phyloP scores from a whole-genome alignment of 2,329 filamentous ascomycete genomes.

The Nemania serpens region DNA sequence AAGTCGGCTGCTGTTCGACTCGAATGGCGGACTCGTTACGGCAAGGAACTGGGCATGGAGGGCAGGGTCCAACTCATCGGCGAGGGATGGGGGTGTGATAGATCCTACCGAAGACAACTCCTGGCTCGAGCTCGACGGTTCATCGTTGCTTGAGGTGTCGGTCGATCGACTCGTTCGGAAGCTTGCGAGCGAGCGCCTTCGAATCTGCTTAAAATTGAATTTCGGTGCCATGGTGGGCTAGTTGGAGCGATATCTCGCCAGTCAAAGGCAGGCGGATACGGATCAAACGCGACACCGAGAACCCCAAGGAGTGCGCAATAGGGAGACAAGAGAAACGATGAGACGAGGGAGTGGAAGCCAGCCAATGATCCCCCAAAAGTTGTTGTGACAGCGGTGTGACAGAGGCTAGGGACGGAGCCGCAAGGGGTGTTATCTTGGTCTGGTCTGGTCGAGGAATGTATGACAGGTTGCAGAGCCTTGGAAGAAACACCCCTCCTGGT shows the following conservation, averaged over 20 bases:
- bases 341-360: conserved; percentile 1
- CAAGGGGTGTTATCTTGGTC: not conserved
- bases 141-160: conserved; percentile 65
- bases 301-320: conserved; percentile 1
- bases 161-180: conserved; percentile 69
- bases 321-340: not conserved
- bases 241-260: not conserved
- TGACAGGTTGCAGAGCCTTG: conserved; percentile 1
- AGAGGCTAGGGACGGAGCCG: not conserved
- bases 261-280: not conserved
- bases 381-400: not conserved
- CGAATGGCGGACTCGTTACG: conserved; percentile 38
- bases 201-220: conserved; percentile 66
- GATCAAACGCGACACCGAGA: not conserved
- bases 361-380: not conserved
- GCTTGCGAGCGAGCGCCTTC: conserved; percentile 76
- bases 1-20: conserved; percentile 57
- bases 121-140: conserved; percentile 56
- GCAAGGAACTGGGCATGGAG: conserved; percentile 66
- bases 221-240: conserved; percentile 20
- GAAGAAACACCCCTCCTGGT: not conserved
- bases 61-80: conserved; percentile 67
- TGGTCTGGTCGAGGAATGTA: not conserved
- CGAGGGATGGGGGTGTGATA: conserved; percentile 74
- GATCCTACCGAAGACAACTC: conserved; percentile 70